Base-by-base conservation (phyloP, 768 basidiomycete species). In the Lactifluus volemus region DNA sequence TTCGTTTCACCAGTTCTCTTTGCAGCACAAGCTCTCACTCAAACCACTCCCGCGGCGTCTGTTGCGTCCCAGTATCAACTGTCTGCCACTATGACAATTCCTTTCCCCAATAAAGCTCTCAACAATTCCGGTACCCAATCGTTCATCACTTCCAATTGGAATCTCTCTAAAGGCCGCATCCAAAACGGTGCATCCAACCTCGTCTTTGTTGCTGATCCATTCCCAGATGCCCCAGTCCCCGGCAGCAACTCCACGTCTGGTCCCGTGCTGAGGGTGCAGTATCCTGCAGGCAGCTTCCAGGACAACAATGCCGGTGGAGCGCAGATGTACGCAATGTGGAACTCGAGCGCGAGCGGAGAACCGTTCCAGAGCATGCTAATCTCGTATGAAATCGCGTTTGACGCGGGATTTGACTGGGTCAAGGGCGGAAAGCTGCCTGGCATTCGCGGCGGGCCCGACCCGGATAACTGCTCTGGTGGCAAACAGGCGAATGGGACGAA, bases 351-450 rank as follows among this genome's bases (percentile, higher is more conserved):
- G 7, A 77, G 79, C 2, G 79, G 82, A 60, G 78, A 78, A 4
- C 71, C 73, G 19, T 88, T 87, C 66, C 74, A 81, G 63, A 80
- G 83, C 45, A 86, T 90, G 86, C 70, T 88, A 57, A 70, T 89
- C 17, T 78, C 83, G 8, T 90, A 91, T 71, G 88, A 91, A 67
- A 74, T 91, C 30, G 86, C 86, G 1, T 89, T 92, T 68, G 82
- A 84, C 60, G 50, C 71, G 0, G 73, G 71, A 45, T 92, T 87
- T 69, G 73, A 85, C 67, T 92, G 82, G 79, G 85, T 87, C 32
- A 84, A 84, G 81, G 80, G 86, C 29, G 88, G 86, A 21, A 90
- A 90, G 73, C 78, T 91, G 10, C 89, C 89, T 11, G 89, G 89
- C 5, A 67, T 90, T 41, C 76, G 88, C 67, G 88, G 89, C 15